phyloP scores from a whole-genome alignment of 169 alveolate species.

The Plasmodium billcollinsi region DNA sequence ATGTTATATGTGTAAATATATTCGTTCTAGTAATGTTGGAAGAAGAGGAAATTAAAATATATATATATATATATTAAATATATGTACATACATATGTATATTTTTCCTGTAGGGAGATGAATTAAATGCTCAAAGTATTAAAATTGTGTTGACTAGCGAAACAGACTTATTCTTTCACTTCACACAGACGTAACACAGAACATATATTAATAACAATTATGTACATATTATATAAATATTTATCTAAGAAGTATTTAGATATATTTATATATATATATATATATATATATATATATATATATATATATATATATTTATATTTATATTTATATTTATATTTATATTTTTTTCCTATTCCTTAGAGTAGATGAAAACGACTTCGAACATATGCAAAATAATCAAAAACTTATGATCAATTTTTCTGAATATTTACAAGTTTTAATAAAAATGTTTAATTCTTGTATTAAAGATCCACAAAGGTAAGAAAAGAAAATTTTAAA shows the following conservation, averaged over 20 bases:
- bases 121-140: constrained; percentile 86
- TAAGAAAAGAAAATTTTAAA: constrained; percentile 15
- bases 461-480: constrained; percentile 94
- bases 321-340: background rate
- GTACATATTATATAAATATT: background rate
- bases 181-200: constrained; percentile 83
- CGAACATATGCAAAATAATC: constrained; percentile 90
- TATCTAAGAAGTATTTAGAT: background rate
- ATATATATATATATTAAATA: background rate
- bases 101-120: constrained; percentile 89
- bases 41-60: background rate
- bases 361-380: constrained; percentile 89
- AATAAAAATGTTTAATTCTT: constrained; percentile 93
- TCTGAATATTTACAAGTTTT: constrained; percentile 91
- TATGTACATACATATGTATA: background rate
- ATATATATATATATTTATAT: background rate
- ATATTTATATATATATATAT: background rate
- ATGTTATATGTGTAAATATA: constrained; percentile 91
- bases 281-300: background rate
- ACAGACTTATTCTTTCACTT: constrained; percentile 96
- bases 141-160: constrained; percentile 93
- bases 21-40: constrained; percentile 83
- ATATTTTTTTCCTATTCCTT: background rate
- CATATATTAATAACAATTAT: background rate
- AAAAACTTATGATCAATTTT: constrained; percentile 94